Percentiles rank a stretch among this genome's conserved stretches.
These are phyloP conservation scores for Debaryomyces robertsiae DNA, from an alignment of 1,139 yeast genomes.

Conservation along the genomic window DNA sequence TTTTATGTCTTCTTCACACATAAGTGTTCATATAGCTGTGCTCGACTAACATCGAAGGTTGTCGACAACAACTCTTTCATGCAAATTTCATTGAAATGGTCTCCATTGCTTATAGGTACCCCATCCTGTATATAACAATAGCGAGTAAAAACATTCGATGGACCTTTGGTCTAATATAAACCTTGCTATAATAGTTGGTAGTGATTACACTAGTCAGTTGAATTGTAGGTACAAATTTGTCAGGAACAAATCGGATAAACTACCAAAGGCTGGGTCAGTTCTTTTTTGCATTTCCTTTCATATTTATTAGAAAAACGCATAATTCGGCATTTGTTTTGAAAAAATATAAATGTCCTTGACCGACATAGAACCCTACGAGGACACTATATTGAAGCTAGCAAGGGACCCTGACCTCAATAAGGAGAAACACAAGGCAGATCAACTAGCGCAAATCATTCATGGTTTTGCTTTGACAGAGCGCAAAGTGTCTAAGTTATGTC, in stretches of 20 bases:
- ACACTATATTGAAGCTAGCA: conserved; percentile 50
- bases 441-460: conserved; percentile 44
- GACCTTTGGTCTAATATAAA: neutral
- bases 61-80: no score
- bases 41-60: no score
- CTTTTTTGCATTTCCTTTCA: neutral
- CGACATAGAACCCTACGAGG: conserved; percentile 37
- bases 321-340: conserved; percentile 2
- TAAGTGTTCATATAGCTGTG: no score
- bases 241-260: no score
- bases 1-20: no score
- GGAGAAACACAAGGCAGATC: conserved; percentile 44
- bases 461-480: conserved; percentile 47
- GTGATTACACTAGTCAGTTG: neutral
- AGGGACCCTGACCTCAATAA: conserved; percentile 53
- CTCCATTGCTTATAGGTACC: no score
- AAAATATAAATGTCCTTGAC: conserved; percentile 16
- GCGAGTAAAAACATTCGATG: conserved; percentile 5
- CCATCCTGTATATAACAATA: conserved; percentile 2
- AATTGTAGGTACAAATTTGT: no score
- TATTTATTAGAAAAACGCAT: neutral
- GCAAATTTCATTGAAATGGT: no score
- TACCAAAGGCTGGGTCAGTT: no score
- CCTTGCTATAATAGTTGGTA: neutral
- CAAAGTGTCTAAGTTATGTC: conserved; percentile 54